A percentile compares a stretch with the other conserved stretches of the same genome.
phyloP scores from a whole-genome alignment of 768 basidiomycete species.

The Tephrocybe sp. region DNA sequence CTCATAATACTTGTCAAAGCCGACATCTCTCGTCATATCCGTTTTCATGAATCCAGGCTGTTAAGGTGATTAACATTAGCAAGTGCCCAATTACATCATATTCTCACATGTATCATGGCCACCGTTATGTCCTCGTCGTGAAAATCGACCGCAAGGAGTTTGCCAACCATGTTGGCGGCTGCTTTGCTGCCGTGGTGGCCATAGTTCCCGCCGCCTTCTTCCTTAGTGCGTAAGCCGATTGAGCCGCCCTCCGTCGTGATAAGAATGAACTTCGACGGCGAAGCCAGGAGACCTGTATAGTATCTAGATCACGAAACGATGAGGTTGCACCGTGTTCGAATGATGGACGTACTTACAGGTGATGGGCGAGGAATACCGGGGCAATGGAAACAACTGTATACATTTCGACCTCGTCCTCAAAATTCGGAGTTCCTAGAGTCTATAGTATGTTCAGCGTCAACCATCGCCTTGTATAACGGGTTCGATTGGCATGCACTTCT shows the following conservation, averaged over 20 bases:
- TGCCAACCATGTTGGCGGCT: constrained; percentile 49
- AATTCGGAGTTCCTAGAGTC: constrained; percentile 37
- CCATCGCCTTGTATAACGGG: too few species aligned
- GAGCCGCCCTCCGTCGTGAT: constrained; percentile 49
- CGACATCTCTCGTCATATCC: constrained; percentile 44
- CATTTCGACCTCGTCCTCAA: constrained; percentile 42
- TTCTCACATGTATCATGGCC: constrained; percentile 45
- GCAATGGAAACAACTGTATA: constrained; percentile 45
- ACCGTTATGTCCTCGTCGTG: constrained; percentile 37
- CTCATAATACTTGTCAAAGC: constrained; percentile 44
- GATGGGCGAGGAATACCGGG: constrained; percentile 36
- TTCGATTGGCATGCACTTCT: too few species aligned
- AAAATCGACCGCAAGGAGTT: constrained; percentile 39
- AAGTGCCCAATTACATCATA: too few species aligned
- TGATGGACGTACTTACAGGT: constrained; percentile 22
- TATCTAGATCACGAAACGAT: constrained; percentile 10
- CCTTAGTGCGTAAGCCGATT: constrained; percentile 38
- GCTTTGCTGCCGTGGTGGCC: constrained; percentile 51
- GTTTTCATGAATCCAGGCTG: constrained; percentile 51
- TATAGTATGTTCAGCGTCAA: too few species aligned
- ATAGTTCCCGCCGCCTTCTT: constrained; percentile 49
- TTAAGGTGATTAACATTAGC: too few species aligned
- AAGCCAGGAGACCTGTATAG: constrained; percentile 23
- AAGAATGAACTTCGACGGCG: constrained; percentile 37
- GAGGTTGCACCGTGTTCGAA: not conserved